Conservation (phyloP, 169 alveolate genomes). For the Eimeria necatrix region DNA sequence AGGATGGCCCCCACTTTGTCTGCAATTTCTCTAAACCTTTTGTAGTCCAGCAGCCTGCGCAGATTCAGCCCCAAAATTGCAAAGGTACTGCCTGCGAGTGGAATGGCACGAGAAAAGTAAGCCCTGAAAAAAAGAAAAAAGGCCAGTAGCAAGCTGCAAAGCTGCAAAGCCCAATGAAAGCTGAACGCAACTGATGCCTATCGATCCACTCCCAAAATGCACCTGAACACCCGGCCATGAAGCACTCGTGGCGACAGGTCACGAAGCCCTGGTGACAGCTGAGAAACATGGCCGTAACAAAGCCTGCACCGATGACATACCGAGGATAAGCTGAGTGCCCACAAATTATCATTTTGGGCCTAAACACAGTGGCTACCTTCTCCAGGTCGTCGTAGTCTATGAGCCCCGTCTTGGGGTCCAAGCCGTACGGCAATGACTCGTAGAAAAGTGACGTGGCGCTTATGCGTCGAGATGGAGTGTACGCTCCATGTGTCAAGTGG, state of each 20-base stretch:
- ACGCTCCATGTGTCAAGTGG: slow-evolving; percentile 94
- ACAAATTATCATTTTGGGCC: slow-evolving; percentile 90
- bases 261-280: too few relatives aligned
- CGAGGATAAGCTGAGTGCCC: slow-evolving; percentile 89
- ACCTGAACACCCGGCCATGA: too few relatives aligned
- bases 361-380: slow-evolving; percentile 88
- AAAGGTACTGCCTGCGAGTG: background rate
- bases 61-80: background rate
- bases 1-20: slow-evolving; percentile 97
- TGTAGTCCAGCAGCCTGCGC: slow-evolving; percentile 82
- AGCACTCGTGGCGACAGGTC: too few relatives aligned
- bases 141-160: background rate
- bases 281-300: too few relatives aligned
- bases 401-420: slow-evolving; percentile 93
- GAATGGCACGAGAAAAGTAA: background rate
- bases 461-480: slow-evolving; percentile 93
- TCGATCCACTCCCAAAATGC: too few relatives aligned
- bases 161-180: background rate
- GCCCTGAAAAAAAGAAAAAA: background rate
- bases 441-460: slow-evolving; percentile 96
- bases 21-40: slow-evolving; percentile 91
- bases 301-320: background rate
- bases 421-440: slow-evolving; percentile 95
- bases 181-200: background rate
- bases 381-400: slow-evolving; percentile 96